These are phyloP conservation scores for Dactylorhiza incarnata DNA, from an alignment of 106 monocot genomes.

Conservation along the genomic window DNA sequence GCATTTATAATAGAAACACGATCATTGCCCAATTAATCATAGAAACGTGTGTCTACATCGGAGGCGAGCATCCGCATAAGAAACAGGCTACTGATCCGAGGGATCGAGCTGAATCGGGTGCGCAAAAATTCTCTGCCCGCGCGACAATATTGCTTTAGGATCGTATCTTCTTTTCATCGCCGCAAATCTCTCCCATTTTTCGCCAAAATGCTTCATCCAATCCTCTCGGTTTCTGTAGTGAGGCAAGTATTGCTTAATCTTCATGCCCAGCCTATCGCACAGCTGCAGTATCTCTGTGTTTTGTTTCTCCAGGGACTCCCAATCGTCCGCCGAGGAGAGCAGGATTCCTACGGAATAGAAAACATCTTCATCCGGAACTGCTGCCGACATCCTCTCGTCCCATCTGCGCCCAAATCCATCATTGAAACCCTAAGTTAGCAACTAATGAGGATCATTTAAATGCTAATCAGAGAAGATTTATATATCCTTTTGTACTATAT, in stretches of 20 bases:
- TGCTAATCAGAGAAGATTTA: too few relatives aligned
- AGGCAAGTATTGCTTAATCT: conserved; percentile 59
- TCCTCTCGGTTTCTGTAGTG: conserved; percentile 19
- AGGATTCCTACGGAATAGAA: conserved; percentile 54
- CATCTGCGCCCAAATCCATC: conserved; percentile 26
- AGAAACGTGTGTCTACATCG: too few relatives aligned
- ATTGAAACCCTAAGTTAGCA: too few relatives aligned
- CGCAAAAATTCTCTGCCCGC: conserved; percentile 52
- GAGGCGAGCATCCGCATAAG: not conserved
- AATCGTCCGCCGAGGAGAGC: conserved; percentile 18
- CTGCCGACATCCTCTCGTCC: conserved; percentile 51
- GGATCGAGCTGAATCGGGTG: not conserved
- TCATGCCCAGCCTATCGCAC: conserved; percentile 26
- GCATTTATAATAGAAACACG: too few relatives aligned
- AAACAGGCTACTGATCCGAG: not conserved
- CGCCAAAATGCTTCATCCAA: conserved; percentile 56
- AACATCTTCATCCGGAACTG: conserved; percentile 50
- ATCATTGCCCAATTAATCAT: too few relatives aligned
- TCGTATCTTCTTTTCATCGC: conserved; percentile 55
- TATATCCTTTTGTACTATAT: too few relatives aligned
- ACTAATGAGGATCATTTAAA: too few relatives aligned
- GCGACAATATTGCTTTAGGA: conserved; percentile 45
- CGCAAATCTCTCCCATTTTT: conserved; percentile 34
- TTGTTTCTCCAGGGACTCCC: conserved; percentile 28
- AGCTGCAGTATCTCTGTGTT: conserved; percentile 41